Percentiles rank a stretch among this genome's conserved stretches.
Evolutionary conservation across 495 filamentous ascomycete species (phyloP).

Genomic region (Aspergillus kassunensis): DNA sequence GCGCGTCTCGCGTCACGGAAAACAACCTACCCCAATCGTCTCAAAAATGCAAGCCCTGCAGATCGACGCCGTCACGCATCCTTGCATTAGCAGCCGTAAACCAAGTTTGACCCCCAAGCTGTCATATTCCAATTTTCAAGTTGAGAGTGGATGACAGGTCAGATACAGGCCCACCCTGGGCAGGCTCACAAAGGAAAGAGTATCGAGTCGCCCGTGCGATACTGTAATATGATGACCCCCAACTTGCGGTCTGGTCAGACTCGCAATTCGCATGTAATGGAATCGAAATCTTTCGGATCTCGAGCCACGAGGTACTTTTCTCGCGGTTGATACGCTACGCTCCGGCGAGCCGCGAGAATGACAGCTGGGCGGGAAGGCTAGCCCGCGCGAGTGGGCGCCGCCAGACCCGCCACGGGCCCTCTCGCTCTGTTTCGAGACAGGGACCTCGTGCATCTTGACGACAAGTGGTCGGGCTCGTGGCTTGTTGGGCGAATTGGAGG

Average conservation of each 20-base stretch:
- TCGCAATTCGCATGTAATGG: conserved; percentile 5
- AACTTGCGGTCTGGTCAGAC: too few relatives aligned
- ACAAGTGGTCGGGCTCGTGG: not conserved
- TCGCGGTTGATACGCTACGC: not conserved
- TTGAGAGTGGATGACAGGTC: too few relatives aligned
- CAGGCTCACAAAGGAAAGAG: too few relatives aligned
- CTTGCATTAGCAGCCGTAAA: not conserved
- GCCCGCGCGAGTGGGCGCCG: conserved; percentile 3
- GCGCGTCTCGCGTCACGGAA: too few relatives aligned
- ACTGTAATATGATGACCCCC: too few relatives aligned
- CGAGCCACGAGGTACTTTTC: not conserved
- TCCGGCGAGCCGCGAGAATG: too few relatives aligned
- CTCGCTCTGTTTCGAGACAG: not conserved
- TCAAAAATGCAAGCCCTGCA: too few relatives aligned
- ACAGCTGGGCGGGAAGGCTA: too few relatives aligned
- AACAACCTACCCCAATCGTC: too few relatives aligned
- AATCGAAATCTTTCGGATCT: not conserved
- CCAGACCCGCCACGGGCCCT: conserved; percentile 3
- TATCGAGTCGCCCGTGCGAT: too few relatives aligned
- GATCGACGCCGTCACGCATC: not conserved
- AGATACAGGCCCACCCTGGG: not conserved
- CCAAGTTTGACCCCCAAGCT: not conserved
- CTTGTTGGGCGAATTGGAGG: conserved; percentile 15
- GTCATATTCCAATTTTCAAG: too few relatives aligned
- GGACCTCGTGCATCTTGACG: not conserved